Base-by-base conservation (phyloP, 2,329 filamentous ascomycete species). In the Atkinsonella texensis region DNA sequence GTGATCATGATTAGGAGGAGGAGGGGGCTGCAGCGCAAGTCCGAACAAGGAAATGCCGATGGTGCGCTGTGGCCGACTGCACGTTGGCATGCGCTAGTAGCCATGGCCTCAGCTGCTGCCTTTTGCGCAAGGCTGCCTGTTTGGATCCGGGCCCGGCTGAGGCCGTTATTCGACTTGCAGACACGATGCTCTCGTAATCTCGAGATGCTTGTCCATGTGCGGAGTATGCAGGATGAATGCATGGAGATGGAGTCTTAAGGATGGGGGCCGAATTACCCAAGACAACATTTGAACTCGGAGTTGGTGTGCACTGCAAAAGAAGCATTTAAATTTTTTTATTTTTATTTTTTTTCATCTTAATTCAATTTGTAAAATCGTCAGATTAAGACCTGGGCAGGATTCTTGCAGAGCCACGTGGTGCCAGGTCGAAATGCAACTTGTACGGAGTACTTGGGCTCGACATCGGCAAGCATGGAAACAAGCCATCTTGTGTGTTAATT, bases 181-280 rank as follows among this genome's bases (percentile, higher is more conserved):
- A 42, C 41, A 43, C 20, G 43, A 46, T n/a, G 43, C 43, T 33
- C 43, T 46, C 43, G 43, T 46, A 31, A 46, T 46, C 23, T 46
- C 6, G 43, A 42, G 40, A 42, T 23, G 6, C 17, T 42, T 42
- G n/a, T 11, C 18, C 18, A 18, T 20, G 17, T 42, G 40, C 40
- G 33, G 33, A 13, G n/a, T 28, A 45, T 12, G 15, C 43, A 12
- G 43, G 23, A 45, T 20, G 20, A 9, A 35, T 35, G 33, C 20
- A 45, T 20, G 23, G 12, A 45, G 4, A 17, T 17, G 38, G 38
- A 40, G 17, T 18, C n/a, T 18, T 8, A 6, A 15, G 40, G 3
- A 17, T 45, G 20, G 43, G 20, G 12, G 28, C n/a, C 17, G 40
- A 42, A 42, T 42, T 42, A 15, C 9, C 20, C 20, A 23, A 4